Evolutionary conservation across 192 early-diverging fungal genomes (phyloP), one percentile per base, ranked within the genome.

Genomic region (Powellomyces hirtus): DNA sequence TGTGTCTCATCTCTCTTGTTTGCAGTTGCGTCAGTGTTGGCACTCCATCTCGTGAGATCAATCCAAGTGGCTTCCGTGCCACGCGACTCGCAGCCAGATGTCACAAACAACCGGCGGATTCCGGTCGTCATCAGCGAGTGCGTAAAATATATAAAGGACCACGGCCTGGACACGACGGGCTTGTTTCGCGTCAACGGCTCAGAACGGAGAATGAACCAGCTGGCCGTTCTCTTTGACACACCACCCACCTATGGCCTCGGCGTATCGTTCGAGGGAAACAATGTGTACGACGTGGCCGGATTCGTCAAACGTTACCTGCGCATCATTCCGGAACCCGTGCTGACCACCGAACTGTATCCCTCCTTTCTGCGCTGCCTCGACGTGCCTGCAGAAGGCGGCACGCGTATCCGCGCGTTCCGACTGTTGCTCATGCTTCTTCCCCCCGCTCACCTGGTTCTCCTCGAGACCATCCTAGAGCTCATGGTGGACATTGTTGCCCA

Each of bases 121-220:
- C 76, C 81, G 5, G 76, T 78, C 13, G 36, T 80, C 13, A 60
- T 78, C 1, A 50, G 72, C 63, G 77, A 78, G 56, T 80, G 76
- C 57, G 57, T 74, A 11, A 36, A 58, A 13, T 76, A 51, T 44
- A 16, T 83, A 2, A 63, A 60, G 53, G 55, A 35, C 27, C 66
- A 77, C n/a, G 80, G 77, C 29, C 68, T 77, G 6, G 52, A 65
- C 18, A 45, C 71, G 0, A 76, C 50, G 20, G 82, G 82, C 24
- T 33, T 84, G 1, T 84, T 84, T 58, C 71, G 82, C 8, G 80
- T 84, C 10, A 84, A 75, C 40, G 82, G 82, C 3, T 74, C 70
- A 8, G 77, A 79, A 66, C 55, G 67, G 29, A 51, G 82, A 4
- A 84, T 84, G 53, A 38, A 51, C 14, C 73, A 75, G 36, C 62